Percentiles rank a stretch among this genome's conserved stretches.
Conservation (phyloP, 1,284 basidiomycete species). For the Mycocalia duriaeana region DNA sequence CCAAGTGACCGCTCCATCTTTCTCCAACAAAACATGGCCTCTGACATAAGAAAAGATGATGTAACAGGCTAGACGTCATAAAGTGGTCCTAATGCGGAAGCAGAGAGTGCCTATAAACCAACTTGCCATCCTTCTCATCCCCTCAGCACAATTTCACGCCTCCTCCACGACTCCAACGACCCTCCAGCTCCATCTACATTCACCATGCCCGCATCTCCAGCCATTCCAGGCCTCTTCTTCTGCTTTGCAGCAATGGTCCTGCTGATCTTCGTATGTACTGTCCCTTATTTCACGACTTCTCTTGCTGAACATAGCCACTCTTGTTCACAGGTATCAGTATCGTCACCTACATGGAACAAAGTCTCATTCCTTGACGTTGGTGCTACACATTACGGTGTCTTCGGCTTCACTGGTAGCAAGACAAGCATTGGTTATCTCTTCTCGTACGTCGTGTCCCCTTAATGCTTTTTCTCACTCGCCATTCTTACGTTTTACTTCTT, state of each 20-base stretch:
- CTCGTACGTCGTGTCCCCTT: slow-evolving; percentile 19
- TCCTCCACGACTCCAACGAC: background rate
- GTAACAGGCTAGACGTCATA: too few species aligned
- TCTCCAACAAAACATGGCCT: too few species aligned
- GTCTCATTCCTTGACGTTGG: slow-evolving; percentile 64
- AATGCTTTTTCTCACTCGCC: too few species aligned
- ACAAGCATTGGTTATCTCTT: slow-evolving; percentile 56
- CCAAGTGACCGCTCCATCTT: too few species aligned
- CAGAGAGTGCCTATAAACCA: too few species aligned
- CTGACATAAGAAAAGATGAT: too few species aligned
- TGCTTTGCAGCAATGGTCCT: slow-evolving; percentile 63
- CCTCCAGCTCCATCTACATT: background rate
- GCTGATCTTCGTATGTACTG: slow-evolving; percentile 64
- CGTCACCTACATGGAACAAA: slow-evolving; percentile 66
- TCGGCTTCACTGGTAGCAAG: slow-evolving; percentile 65
- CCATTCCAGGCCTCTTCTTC: slow-evolving; percentile 40
- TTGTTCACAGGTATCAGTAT: too few species aligned
- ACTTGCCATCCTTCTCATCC: too few species aligned
- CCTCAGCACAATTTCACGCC: background rate
- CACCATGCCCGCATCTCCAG: slow-evolving; percentile 32
- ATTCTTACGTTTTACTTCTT: too few species aligned
- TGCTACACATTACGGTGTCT: slow-evolving; percentile 63
- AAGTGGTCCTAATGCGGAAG: too few species aligned
- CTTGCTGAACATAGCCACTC: too few species aligned
- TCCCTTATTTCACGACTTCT: too few species aligned